Evolutionary conservation across 306 rosid genomes (phyloP).

Genomic region (Mimosa pudica): DNA sequence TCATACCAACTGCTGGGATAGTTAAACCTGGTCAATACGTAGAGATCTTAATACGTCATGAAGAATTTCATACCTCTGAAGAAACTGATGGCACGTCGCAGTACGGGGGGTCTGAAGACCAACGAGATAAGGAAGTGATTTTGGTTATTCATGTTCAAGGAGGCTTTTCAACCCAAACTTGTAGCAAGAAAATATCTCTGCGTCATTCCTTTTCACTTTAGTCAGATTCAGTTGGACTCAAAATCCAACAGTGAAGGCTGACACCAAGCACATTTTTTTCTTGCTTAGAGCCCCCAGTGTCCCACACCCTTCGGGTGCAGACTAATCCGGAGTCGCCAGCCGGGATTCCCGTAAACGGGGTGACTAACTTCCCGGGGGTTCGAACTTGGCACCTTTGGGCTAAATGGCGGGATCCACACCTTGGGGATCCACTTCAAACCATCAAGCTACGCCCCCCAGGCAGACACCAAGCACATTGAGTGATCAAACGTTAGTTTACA

Average conservation of each 20-base stretch:
- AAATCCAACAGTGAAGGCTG: slow-evolving; percentile 57
- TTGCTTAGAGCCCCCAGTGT: too few species aligned
- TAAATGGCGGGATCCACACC: too few species aligned
- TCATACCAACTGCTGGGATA: slow-evolving; percentile 75
- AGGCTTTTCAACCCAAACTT: slow-evolving; percentile 55
- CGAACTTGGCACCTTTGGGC: too few species aligned
- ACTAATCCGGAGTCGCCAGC: too few species aligned
- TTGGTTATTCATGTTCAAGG: slow-evolving; percentile 69
- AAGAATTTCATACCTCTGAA: slow-evolving; percentile 63
- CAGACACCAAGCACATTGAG: slow-evolving; percentile 45
- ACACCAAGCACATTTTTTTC: slow-evolving; percentile 47
- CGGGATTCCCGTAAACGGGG: too few species aligned
- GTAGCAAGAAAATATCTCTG: slow-evolving; percentile 53
- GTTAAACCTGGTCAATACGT: slow-evolving; percentile 70
- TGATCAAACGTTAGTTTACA: slow-evolving; percentile 36
- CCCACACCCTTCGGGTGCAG: too few species aligned
- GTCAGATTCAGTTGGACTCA: slow-evolving; percentile 51
- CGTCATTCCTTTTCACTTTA: slow-evolving; percentile 73
- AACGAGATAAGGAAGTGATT: slow-evolving; percentile 75
- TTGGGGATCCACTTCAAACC: too few species aligned
- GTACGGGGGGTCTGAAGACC: slow-evolving; percentile 88
- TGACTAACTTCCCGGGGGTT: too few species aligned
- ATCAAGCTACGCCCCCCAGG: too few species aligned
- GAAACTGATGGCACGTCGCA: slow-evolving; percentile 80
- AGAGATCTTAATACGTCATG: slow-evolving; percentile 75